Conservation (phyloP, 495 filamentous ascomycete genomes). For the Podospora comata region DNA sequence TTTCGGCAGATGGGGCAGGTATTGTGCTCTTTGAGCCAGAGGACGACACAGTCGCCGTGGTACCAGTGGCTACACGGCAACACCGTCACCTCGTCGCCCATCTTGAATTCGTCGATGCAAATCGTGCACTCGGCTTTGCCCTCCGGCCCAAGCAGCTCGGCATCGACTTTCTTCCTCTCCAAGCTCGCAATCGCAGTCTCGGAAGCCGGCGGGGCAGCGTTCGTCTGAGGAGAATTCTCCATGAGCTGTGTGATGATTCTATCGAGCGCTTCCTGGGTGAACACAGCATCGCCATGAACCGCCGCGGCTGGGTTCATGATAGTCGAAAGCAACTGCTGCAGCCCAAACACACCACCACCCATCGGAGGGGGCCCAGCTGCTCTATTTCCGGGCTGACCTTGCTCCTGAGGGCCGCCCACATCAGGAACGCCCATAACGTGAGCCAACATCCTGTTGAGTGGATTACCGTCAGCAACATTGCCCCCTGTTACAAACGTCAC, state of each 20-base stretch:
- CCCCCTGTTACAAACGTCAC: background rate
- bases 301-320: background rate
- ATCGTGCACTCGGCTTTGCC: conserved; percentile 78
- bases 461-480: background rate
- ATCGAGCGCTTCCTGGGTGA: conserved; percentile 85
- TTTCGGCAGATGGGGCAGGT: conserved; percentile 87
- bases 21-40: conserved; percentile 84
- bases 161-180: conserved; percentile 63
- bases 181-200: conserved; percentile 68
- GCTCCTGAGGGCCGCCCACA: background rate
- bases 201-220: conserved; percentile 79
- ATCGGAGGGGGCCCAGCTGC: background rate
- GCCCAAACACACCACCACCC: background rate
- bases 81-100: conserved; percentile 70
- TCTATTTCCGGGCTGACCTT: background rate
- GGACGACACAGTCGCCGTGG: conserved; percentile 69
- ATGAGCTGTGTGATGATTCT: conserved; percentile 83
- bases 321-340: background rate
- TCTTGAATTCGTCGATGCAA: conserved; percentile 81
- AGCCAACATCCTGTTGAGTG: background rate
- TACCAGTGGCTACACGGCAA: conserved; percentile 94
- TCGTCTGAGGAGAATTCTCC: conserved; percentile 70
- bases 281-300: conserved; percentile 76
- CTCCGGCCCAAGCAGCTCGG: conserved; percentile 61
- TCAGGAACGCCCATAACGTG: background rate